Conservation (phyloP, 169 alveolate genomes). For the Prorocentrum cordatum region DNA sequence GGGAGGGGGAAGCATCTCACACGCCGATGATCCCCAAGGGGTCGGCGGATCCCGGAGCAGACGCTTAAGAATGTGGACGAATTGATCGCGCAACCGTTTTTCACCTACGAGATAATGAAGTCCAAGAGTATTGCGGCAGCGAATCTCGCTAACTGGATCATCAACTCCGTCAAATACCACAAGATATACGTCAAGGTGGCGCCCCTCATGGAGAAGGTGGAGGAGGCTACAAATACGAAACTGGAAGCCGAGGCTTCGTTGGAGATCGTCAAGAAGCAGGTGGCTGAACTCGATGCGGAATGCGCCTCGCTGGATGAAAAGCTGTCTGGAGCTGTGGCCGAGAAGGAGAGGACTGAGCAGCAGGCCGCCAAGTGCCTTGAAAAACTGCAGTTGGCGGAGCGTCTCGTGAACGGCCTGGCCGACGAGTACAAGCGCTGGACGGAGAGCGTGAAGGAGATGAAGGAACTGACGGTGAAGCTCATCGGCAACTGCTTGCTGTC, state of each 20-base stretch:
- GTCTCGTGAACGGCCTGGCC: slow-evolving; percentile 89
- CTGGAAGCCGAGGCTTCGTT: slow-evolving; percentile 87
- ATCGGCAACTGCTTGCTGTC: slow-evolving; percentile 91
- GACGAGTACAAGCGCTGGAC: slow-evolving; percentile 94
- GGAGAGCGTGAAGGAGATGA: slow-evolving; percentile 82
- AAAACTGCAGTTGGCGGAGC: slow-evolving; percentile 88
- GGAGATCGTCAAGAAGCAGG: slow-evolving; percentile 81
- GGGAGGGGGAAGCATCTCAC: slow-evolving; percentile 80
- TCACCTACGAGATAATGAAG: slow-evolving; percentile 88
- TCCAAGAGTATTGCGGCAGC: slow-evolving; percentile 89
- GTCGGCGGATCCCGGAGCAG: slow-evolving; percentile 84
- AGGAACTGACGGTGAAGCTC: slow-evolving; percentile 82
- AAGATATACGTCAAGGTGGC: slow-evolving; percentile 88
- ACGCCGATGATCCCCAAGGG: slow-evolving; percentile 84
- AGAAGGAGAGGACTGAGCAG: slow-evolving; percentile 81
- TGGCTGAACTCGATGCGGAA: slow-evolving; percentile 38
- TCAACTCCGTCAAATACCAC: slow-evolving; percentile 86
- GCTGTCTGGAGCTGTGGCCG: slow-evolving; percentile 86
- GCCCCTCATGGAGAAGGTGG: slow-evolving; percentile 87
- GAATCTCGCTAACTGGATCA: slow-evolving; percentile 90
- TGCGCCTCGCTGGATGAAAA: slow-evolving; percentile 74
- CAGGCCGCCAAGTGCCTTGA: slow-evolving; percentile 85
- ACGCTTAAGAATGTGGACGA: slow-evolving; percentile 84
- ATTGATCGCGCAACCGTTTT: slow-evolving; percentile 83
- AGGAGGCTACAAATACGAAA: slow-evolving; percentile 85